Evolutionary conservation across 2,329 filamentous ascomycete genomes (phyloP).

Genomic region (Daldinia sp.): DNA sequence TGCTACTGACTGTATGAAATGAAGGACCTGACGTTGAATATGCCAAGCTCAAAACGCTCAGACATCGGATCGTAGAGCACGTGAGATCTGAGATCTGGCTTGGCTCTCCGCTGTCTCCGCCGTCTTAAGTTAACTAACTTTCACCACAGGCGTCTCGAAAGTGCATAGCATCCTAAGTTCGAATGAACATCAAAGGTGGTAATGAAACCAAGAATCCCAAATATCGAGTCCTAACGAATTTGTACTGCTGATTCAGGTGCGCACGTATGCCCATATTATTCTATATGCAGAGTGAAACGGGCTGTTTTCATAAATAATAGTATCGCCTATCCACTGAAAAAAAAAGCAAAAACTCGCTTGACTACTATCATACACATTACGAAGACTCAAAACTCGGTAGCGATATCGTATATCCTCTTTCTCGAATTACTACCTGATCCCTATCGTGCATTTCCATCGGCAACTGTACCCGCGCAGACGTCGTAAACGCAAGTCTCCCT

Average conservation of each 20-base stretch:
- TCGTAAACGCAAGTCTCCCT: conserved; percentile 14
- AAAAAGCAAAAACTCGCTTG: background rate
- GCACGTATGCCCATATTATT: background rate
- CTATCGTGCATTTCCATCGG: conserved; percentile 17
- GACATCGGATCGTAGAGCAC: background rate
- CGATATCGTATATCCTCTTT: conserved; percentile 5
- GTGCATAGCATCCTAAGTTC: too few relatives aligned
- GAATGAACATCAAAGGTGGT: background rate
- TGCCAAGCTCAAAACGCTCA: background rate
- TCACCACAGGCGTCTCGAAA: too few relatives aligned
- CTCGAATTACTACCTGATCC: conserved; percentile 26
- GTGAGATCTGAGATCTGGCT: background rate
- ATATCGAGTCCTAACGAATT: background rate
- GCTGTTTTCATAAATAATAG: background rate
- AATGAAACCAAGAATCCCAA: background rate
- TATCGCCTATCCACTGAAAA: background rate
- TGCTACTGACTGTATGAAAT: background rate
- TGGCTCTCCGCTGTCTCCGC: background rate
- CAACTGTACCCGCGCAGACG: conserved; percentile 5
- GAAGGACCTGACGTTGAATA: background rate
- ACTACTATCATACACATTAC: background rate
- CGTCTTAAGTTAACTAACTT: background rate
- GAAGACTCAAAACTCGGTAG: background rate
- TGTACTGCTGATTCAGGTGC: background rate
- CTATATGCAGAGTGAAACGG: background rate